phyloP scores from a whole-genome alignment of 352 stramenopile genomes.

The Globisporangium cylindrosporum region DNA sequence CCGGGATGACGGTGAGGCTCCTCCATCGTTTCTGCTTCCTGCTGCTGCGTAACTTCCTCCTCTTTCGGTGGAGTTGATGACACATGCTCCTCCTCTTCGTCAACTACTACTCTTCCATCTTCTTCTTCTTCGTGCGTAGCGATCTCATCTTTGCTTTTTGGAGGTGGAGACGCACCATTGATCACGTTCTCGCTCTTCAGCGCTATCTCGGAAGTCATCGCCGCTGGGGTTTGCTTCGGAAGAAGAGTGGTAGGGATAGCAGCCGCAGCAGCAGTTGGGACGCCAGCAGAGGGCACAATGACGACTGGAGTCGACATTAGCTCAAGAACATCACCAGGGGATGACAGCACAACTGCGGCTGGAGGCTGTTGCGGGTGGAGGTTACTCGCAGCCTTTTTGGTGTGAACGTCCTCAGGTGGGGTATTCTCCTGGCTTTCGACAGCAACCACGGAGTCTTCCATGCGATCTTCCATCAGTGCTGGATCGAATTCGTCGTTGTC shows the following conservation, averaged over 20 bases:
- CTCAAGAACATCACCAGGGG: background rate
- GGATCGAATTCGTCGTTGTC: background rate
- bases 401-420: background rate
- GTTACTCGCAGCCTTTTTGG: background rate
- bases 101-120: background rate
- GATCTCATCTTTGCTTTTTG: background rate
- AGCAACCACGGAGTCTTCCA: background rate
- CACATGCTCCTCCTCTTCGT: background rate
- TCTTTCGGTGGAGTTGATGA: background rate
- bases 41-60: background rate
- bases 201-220: background rate
- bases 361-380: background rate
- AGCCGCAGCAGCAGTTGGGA: background rate
- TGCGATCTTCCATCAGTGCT: conserved; percentile 1
- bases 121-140: background rate
- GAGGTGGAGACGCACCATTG: background rate
- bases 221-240: background rate
- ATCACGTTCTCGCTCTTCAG: background rate
- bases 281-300: no score
- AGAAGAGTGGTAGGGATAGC: background rate
- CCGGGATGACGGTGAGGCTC: background rate
- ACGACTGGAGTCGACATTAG: background rate
- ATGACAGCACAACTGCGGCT: background rate
- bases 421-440: background rate
- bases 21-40: background rate